Evolutionary conservation across 257 asterid genomes (phyloP), one percentile per base, ranked within the genome.

Genomic region (Przewalskia tangutica): DNA sequence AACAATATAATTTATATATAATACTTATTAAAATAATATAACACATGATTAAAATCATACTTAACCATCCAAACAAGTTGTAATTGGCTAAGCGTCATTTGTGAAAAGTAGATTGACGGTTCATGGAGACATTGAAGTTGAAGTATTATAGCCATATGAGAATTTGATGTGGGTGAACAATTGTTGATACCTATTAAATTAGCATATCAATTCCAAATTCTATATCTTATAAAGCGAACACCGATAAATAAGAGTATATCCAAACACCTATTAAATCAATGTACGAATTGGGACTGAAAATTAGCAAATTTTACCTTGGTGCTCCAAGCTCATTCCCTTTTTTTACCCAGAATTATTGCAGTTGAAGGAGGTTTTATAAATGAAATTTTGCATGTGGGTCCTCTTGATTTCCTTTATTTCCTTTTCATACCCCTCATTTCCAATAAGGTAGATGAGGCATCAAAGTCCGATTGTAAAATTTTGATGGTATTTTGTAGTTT

Each of bases 381-480:
- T 54, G 80, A 80, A 55, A 63, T 48, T 34, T 79, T 79, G 50
- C 63, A 77, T 83, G 87, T 84, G 90, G 94, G 91, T 81, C 90
- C 80, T 84, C 60, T 83, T 76, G 58, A 81, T 84, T 82, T 86
- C 75, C 83, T 68, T 86, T 83, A 84, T 82, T 85, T 46, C 7
- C 59, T 12, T 20, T 20, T 13, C 13, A 11, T 2, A 46, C 36
- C 40, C 58, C 17, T 73, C 42, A 20, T 13, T 23, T 50, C 6
- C 18, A 55, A 82, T 40, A 84, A 73, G 80, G 82, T 81, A 79
- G 88, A 82, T 79, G 88, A 82, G 82, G 83, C 84, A 87, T 86
- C 87, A 83, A 84, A 87, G 80, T 88, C 90, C 82, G 84, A 90
- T 82, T 79, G 82, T 86, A 70, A 85, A 84, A 85, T 83, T 85